phyloP scores from a whole-genome alignment of 345 rosid species.

The Citrus unshiu region DNA sequence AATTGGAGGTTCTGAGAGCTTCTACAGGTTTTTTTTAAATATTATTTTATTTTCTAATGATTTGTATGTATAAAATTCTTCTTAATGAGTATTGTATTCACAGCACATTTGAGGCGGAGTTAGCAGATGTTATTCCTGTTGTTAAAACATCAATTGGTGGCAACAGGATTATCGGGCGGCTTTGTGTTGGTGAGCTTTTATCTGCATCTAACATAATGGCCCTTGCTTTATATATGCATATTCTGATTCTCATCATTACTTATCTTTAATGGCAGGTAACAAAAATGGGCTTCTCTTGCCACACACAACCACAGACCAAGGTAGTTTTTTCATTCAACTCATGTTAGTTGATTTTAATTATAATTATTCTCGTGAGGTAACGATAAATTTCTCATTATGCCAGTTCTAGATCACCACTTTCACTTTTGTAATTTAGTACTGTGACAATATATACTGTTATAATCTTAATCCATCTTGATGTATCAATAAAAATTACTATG shows the following conservation, averaged over 20 bases:
- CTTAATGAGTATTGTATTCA: conserved; percentile 1
- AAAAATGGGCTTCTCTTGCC: conserved; percentile 96
- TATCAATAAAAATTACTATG: background rate
- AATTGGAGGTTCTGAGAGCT: conserved; percentile 74
- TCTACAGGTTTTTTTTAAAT: conserved; percentile 58
- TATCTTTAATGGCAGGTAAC: conserved; percentile 52
- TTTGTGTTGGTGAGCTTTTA: conserved; percentile 64
- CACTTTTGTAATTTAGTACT: background rate
- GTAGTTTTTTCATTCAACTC: conserved; percentile 28
- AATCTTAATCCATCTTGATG: background rate
- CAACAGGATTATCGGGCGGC: conserved; percentile 82
- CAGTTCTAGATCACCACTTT: background rate
- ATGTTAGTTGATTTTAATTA: background rate
- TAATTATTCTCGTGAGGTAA: background rate
- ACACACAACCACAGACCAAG: conserved; percentile 94
- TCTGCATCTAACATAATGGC: background rate
- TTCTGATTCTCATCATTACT: background rate
- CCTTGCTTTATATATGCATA: background rate
- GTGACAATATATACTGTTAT: background rate
- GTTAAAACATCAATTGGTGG: conserved; percentile 86
- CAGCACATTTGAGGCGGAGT: conserved; percentile 78
- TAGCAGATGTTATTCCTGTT: conserved; percentile 82
- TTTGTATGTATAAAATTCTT: background rate
- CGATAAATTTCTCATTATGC: background rate
- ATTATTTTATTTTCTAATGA: background rate